phyloP scores from a whole-genome alignment of 768 basidiomycete species.

The Boletus barrowsii region DNA sequence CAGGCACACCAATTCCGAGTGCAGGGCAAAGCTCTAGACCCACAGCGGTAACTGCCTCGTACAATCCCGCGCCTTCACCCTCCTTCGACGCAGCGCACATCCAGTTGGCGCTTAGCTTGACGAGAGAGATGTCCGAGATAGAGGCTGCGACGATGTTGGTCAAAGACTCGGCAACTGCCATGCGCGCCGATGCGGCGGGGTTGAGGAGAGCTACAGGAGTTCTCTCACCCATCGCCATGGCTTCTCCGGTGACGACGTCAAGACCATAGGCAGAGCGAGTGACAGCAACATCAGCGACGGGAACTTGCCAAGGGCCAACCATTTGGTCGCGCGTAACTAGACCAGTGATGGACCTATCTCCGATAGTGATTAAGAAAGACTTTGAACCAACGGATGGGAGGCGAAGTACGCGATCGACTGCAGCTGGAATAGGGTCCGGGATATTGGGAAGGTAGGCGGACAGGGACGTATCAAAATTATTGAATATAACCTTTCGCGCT shows the following conservation, averaged over 20 bases:
- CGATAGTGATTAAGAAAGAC: slow-evolving; percentile 97
- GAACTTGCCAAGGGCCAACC: slow-evolving; percentile 99
- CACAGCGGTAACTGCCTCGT: slow-evolving; percentile 86
- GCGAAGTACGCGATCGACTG: slow-evolving; percentile 78
- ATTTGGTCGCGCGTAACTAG: slow-evolving; percentile 96
- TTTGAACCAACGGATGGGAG: slow-evolving; percentile 94
- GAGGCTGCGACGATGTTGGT: slow-evolving; percentile 87
- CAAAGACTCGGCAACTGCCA: slow-evolving; percentile 93
- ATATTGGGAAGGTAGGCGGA: slow-evolving; percentile 56
- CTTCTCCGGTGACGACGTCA: slow-evolving; percentile 78
- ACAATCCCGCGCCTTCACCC: slow-evolving; percentile 86
- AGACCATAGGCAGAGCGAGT: slow-evolving; percentile 96
- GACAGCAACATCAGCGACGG: slow-evolving; percentile 95
- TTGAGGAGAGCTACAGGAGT: slow-evolving; percentile 87
- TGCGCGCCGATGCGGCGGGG: slow-evolving; percentile 88
- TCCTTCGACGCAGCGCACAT: slow-evolving; percentile 93
- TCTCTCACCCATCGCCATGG: slow-evolving; percentile 98
- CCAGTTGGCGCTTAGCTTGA: slow-evolving; percentile 99
- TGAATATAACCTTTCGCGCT: slow-evolving; percentile 39
- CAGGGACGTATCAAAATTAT: slow-evolving; percentile 71
- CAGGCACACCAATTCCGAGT: slow-evolving; percentile 89
- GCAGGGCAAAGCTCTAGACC: slow-evolving; percentile 93
- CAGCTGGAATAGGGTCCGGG: slow-evolving; percentile 53
- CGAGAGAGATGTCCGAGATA: slow-evolving; percentile 60
- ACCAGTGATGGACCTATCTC: slow-evolving; percentile 91